Base-by-base conservation (phyloP, 1,284 basidiomycete genomes). In the Microstroma glucosiphilum region DNA sequence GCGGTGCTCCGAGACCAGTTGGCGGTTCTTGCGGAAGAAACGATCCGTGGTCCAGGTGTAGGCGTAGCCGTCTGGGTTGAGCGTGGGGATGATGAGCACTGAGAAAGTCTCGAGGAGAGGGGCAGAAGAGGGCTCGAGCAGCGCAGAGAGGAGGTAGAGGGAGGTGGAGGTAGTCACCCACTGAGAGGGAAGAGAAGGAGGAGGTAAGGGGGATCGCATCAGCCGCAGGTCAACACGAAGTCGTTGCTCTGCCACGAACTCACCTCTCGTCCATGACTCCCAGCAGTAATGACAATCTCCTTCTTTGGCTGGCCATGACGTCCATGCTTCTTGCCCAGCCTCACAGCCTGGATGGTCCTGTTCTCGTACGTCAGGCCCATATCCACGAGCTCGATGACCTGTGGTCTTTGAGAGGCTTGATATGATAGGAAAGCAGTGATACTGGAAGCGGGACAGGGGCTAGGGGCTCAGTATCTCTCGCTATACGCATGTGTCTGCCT, bases 21-120 rank as follows among this genome's bases (percentile, higher is more conserved):
- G 88, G 1, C 90, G 83, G 70, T 89, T 92, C 82, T 92, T 92
- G 76, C 88, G 85, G 90, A 90, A 92, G 69, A 89, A 84, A 0
- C 90, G 84, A 63, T 89, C 86, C 23, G 75, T 80, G 3, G 23
- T 19, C 78, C 83, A 84, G 1, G 82, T 87, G 73, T 87, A 88
- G 1, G 82, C 83, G 73, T 91, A 91, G 0, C 91, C 91, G 71
- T 93, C 91, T 6, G 89, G 89, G 72, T 92, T 93, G 6, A 89
- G 85, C 0, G 86, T 82, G 0, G 90, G 89, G 9, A 93, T 82
- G 64, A 92, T 83, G 60, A 89, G 86, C 76, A 92, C 88, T 48
- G 86, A 85, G 72, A 86, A 87, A 40, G 81, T 73, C 15, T 85
- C 80, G 13, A 91, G 82, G 21, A 90, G 19, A 40, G 60, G 61